Conservation (phyloP, 176 grass and related monocot species). For the Triticum urartu region DNA sequence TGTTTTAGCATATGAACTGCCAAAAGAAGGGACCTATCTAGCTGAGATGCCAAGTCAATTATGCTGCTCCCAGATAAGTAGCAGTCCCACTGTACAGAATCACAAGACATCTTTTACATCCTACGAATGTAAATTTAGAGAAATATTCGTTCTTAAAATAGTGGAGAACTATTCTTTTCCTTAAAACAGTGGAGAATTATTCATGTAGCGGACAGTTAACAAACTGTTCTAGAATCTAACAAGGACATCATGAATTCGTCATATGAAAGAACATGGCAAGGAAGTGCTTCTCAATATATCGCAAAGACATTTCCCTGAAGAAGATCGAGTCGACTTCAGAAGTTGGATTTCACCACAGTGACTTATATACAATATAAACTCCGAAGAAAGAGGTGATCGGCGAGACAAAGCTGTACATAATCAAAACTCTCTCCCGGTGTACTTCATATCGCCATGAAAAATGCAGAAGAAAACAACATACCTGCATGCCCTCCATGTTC, state of each 20-base stretch:
- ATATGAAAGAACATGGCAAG: not conserved
- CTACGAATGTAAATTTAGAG: not conserved
- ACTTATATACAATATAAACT: not conserved
- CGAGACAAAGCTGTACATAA: not conserved
- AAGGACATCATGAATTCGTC: not conserved
- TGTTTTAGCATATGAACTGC: not conserved
- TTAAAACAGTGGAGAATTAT: not conserved
- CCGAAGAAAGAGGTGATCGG: not conserved
- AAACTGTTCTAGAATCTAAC: not conserved
- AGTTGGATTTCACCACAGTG: not conserved
- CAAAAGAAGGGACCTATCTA: not conserved
- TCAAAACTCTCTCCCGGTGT: not conserved
- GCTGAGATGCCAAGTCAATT: not conserved
- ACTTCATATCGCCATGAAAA: not conserved
- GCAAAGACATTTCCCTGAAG: not conserved
- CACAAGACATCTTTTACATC: not conserved
- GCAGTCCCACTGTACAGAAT: not conserved
- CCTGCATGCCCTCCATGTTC: not conserved
- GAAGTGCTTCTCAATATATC: not conserved
- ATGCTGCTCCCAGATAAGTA: slow-evolving; percentile 1
- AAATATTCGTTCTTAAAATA: not conserved
- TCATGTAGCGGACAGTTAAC: not conserved
- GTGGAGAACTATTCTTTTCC: not conserved
- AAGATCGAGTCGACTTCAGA: not conserved
- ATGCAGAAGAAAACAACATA: not conserved